Evolutionary conservation across 2,329 filamentous ascomycete genomes (phyloP), one percentile per base, ranked within the genome.

Genomic region (Aspergillus aculeatus): DNA sequence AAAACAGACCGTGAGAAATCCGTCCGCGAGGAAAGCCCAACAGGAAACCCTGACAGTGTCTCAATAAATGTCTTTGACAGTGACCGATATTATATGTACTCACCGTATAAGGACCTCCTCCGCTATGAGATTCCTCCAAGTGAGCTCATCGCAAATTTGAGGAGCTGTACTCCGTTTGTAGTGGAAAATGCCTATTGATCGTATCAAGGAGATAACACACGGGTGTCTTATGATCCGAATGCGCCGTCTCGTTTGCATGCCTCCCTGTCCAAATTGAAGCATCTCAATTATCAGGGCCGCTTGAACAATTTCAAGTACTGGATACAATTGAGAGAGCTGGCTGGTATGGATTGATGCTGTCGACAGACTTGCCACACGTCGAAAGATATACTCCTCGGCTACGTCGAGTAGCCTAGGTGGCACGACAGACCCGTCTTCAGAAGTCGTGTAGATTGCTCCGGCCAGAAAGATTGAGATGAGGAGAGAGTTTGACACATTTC

Each of bases 1-100:
- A 58, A 72, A 72, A 50, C 71, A 73, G 6, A 73, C 69, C 1
- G 70, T 73, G 16, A 73, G 65, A 12, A 73, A 73, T 7, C 70
- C 71, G 32, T 73, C 71, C 0, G 71, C 70, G 16, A 73, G 66
- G n/a, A 72, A 73, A 3, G 63, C 66, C 71, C 71, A 73, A 41
- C 65, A 72, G 4, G 71, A 67, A 23, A 73, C 69, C 24, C 53
- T 55, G 38, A 47, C 23, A 1, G 2, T 35, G 14, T 23, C 24
- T n/a, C 47, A 29, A 48, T 44, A 35, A 35, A 14, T 55, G 53
- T 21, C 16, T 47, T 32, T 9, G 3, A 21, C 24, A 35, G 10
- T 41, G 14, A 14, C 19, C n/a, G 4, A 19, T 11, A 9, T 16
- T 6, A 5, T 12, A 5, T 12, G 16, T 19, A 24, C 41, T 10